Base-by-base conservation (phyloP, 371 early-diverging fungal genomes). In the Mucor racemosus region DNA sequence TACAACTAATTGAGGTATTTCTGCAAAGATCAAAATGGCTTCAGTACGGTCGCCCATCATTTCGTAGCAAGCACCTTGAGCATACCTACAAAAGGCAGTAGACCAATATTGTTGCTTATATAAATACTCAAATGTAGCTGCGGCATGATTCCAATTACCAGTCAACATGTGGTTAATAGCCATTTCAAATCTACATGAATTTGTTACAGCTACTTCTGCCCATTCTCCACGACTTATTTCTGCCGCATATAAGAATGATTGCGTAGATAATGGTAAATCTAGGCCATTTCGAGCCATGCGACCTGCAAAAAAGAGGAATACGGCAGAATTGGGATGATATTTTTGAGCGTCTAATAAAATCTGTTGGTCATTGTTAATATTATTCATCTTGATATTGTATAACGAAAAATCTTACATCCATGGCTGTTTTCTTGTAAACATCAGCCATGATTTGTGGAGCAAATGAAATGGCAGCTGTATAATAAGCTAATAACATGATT, bases 51-150 rank as follows among this genome's bases (percentile, higher is more conserved):
- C 64, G 1, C 81, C 84, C 14, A 71, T 58, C 65, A 81, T 83
- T 61, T 82, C 85, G 19, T 82, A 64, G 36, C 85, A 84, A 0
- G 85, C 84, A 0, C 86, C 89, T 62, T 84, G 77, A 38, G 81
- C 76, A 65, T 87, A 89, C 10, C 78, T 68, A 68, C 86, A 89
- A 61, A 89, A 85, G 0, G 84, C 84, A 7, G 75, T 64, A 9
- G 88, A 87, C 87, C 89, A 86, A 48, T 89, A 87, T 21, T 84
- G 78, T 55, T 84, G 82, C 14, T 81, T 68, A 40, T 71, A 77
- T 7, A 89, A 65, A 38, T 74, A 69, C 3, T 81, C 78, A 76
- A 89, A 89, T 11, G 71, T 69, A 0, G 53, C 53, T 2, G 77
- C 81, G 19, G 89, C 86, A 40, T 76, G 76, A 0, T 68, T 65